phyloP scores from a whole-genome alignment of 257 asterid species.

The Fraxinus excelsior region DNA sequence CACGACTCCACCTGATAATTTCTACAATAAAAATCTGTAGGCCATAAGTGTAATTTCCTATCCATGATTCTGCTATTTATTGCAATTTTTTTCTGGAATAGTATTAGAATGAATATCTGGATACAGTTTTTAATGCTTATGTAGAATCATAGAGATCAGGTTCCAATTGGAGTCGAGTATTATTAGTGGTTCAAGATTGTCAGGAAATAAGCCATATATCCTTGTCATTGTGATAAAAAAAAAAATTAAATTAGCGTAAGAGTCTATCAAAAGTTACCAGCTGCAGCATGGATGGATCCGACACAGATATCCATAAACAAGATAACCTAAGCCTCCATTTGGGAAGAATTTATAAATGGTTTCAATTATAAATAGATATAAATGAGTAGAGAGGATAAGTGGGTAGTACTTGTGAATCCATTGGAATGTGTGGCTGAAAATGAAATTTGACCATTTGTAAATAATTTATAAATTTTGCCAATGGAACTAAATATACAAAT shows the following conservation, averaged over 20 bases:
- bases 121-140: no score
- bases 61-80: not conserved
- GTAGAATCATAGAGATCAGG: not conserved
- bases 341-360: no score
- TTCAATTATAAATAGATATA: no score
- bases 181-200: not conserved
- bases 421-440: no score
- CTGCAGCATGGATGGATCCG: not conserved
- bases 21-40: not conserved
- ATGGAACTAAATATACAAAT: not conserved
- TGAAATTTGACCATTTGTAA: no score
- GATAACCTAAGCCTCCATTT: not conserved
- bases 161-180: not conserved
- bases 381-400: no score
- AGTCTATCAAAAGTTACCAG: not conserved
- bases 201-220: not conserved
- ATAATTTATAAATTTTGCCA: no score
- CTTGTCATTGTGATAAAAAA: not conserved
- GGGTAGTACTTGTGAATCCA: no score
- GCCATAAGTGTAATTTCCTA: not conserved
- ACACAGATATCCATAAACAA: not conserved
- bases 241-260: not conserved
- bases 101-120: not conserved
- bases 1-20: not conserved
- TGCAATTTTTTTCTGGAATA: not conserved